Evolutionary conservation across 2,329 filamentous ascomycete species (phyloP), one percentile per base, ranked within the genome.

Genomic region (Xylaria sp.): DNA sequence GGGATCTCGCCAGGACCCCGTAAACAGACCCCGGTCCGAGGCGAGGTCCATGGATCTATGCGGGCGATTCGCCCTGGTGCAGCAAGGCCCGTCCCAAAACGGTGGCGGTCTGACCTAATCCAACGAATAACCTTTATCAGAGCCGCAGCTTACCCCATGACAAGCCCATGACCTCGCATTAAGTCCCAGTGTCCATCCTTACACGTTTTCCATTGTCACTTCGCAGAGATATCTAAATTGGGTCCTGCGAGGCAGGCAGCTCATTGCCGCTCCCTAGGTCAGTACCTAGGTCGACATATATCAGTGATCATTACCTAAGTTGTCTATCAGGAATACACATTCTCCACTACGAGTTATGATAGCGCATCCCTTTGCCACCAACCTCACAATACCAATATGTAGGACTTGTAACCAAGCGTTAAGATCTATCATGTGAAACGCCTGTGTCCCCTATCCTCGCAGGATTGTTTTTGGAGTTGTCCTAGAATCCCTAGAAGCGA

Each of bases 101-200:
- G 19, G 36, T 60, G 67, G 67, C 59, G 67, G 67, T 66, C 63
- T 69, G 67, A 69, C 63, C 62, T 69, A 66, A 66, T 69, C 34
- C 24, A 32, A 50, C 58, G 42, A 61, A 56, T 21, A 66, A 66
- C 47, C 36, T 59, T 62, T 64, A 66, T 66, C 63, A 24, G 21
- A 56, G 56, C 48, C 59, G 67, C 62, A 62, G 58, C 39, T 56
- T 48, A 54, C 54, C 63, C 63, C 63, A 51, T 50, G 30, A 19
- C 48, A 36, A 54, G 48, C 63, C 63, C 63, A 51, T 50, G 30
- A 19, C 48, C 12, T n/a, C 32, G 53, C 62, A 48, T 62, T 21
- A 12, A 54, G 39, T 58, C 17, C 57, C 62, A 62, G 34, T n/a
- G n/a, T 36, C 51, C n/a, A 55, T 42, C 9, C 54, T n/a, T 47